These are phyloP conservation scores for Dryas octopetala DNA, from an alignment of 306 rosid genomes.

Conservation along the genomic window DNA sequence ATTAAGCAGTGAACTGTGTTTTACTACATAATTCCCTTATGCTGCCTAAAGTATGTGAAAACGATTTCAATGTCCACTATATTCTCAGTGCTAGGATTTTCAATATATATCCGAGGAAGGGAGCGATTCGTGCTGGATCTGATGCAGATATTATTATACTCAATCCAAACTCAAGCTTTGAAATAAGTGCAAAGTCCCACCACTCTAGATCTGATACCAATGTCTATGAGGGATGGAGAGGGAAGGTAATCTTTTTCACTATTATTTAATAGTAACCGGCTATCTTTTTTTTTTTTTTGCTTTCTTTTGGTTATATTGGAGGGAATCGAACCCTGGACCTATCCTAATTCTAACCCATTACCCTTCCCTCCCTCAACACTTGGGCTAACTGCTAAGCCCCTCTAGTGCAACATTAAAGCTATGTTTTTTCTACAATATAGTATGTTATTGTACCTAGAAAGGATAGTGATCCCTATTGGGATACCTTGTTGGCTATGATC, in stretches of 20 bases:
- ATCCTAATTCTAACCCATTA: too few relatives aligned
- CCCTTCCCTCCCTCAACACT: too few relatives aligned
- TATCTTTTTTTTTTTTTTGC: neutral
- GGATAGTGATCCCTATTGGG: neutral
- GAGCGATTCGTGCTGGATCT: conserved; percentile 72
- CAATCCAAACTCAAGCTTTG: conserved; percentile 83
- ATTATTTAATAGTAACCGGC: neutral
- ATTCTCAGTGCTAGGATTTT: conserved; percentile 79
- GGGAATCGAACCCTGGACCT: too few relatives aligned
- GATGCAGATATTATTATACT: conserved; percentile 96
- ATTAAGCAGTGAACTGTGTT: neutral
- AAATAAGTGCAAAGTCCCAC: conserved; percentile 72
- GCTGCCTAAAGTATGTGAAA: conserved; percentile 14
- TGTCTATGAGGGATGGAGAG: conserved; percentile 83
- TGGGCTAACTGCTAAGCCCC: too few relatives aligned
- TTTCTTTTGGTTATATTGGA: neutral
- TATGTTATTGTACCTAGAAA: neutral
- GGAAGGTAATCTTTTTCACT: conserved; percentile 59
- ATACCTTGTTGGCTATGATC: neutral
- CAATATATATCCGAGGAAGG: conserved; percentile 91
- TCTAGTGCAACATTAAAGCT: neutral
- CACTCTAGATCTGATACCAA: conserved; percentile 83
- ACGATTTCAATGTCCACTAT: conserved; percentile 15
- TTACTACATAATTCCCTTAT: conserved; percentile 8
- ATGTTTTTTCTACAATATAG: neutral